Evolutionary conservation across 2,329 filamentous ascomycete species (phyloP), one percentile per base, ranked within the genome.

Genomic region (Penicillium verrucosum): DNA sequence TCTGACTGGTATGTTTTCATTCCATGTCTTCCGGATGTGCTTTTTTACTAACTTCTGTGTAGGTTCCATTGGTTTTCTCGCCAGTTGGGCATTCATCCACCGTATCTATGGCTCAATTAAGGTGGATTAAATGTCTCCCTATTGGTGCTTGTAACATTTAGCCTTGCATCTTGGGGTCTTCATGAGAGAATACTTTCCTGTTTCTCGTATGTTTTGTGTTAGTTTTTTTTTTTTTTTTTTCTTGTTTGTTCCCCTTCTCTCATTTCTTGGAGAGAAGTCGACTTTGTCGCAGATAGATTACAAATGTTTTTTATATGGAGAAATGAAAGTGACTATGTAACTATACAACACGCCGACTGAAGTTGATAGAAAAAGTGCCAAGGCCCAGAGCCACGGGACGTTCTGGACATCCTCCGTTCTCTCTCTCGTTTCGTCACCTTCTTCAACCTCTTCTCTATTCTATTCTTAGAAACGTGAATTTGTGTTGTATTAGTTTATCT

Each of bases 101-200:
- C 93, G 89, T 74, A 99, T 99, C 60, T 99, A 99, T 75, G 81
- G 86, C 25, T 97, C 92, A n/a, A 96, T 99, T 79, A 99, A 99
- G 81, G 92, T 99, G 63, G 94, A 99, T 73, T 99, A 75, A 76
- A 57, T 18, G 10, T 36, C 5, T 41, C 32, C 6, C 16, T 43
- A 14, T 32, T 38, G 27, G n/a, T 36, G 21, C 9, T 46, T 49
- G n/a, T 34, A 14, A 32, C 25, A 23, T 47, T 32, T 38, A 46
- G 46, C 37, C 41, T 40, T 48, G 36, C 45, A 54, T 54, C 16
- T 48, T n/a, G 25, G 34, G 25, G 27, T 42, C 25, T 49, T 38
- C 34, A 40, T n/a, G 12, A 25, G 37, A 42, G 18, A 40, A 30
- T 9, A 21, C 34, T n/a, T n/a, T 21, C 5, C 21, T 50, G 9